Evolutionary conservation across 495 filamentous ascomycete genomes (phyloP).

Genomic region (Ramalina intermedia): DNA sequence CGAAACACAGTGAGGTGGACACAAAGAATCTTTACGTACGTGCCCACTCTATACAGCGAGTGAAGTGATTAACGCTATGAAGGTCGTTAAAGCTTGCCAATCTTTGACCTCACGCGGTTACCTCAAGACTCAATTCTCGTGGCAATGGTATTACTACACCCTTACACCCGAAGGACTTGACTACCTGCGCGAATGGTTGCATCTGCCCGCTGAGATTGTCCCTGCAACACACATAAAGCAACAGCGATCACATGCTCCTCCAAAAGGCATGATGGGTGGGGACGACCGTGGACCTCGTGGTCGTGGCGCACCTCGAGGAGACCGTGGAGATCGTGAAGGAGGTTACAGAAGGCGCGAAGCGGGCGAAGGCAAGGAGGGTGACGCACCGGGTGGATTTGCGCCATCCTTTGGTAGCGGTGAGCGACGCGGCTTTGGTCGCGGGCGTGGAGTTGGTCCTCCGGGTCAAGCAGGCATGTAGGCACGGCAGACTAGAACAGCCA

Average conservation of each 20-base stretch:
- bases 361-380: slow-evolving; percentile 88
- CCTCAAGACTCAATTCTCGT: slow-evolving; percentile 99
- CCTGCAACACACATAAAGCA: slow-evolving; percentile 99
- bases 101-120: slow-evolving; percentile 94
- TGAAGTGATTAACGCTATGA: slow-evolving; percentile 1
- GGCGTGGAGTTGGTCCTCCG: slow-evolving; percentile 63
- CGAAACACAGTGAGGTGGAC: slow-evolving; percentile 87
- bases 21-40: slow-evolving; percentile 88
- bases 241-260: slow-evolving; percentile 95
- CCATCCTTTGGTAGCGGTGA: slow-evolving; percentile 52
- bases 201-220: slow-evolving; percentile 98
- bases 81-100: slow-evolving; percentile 96
- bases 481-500: not conserved
- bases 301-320: slow-evolving; percentile 42
- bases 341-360: slow-evolving; percentile 82
- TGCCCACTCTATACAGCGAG: not conserved
- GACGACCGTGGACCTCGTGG: slow-evolving; percentile 67
- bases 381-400: slow-evolving; percentile 86
- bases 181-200: slow-evolving; percentile 99
- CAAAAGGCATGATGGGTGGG: slow-evolving; percentile 94
- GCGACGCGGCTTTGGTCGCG: slow-evolving; percentile 87
- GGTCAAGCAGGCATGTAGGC: slow-evolving; percentile 30
- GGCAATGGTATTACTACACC: slow-evolving; percentile 99
- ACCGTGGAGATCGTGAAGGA: slow-evolving; percentile 75
- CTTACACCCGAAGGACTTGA: slow-evolving; percentile 98